These are phyloP conservation scores for Cytospora schulzeri DNA, from an alignment of 2,329 filamentous ascomycete species.

Conservation along the genomic window DNA sequence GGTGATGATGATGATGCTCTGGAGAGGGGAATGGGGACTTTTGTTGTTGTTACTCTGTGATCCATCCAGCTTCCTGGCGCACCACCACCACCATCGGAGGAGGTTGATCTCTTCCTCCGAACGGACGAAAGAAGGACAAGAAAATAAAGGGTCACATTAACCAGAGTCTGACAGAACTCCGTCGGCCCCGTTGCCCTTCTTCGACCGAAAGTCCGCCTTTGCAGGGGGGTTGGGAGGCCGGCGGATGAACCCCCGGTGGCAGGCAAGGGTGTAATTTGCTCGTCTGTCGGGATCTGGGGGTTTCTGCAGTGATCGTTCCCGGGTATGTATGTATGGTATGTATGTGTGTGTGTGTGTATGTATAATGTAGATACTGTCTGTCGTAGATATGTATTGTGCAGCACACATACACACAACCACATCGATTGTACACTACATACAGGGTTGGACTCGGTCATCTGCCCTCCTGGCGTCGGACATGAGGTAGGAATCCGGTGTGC, in stretches of 20 bases:
- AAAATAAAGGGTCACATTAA: too few species aligned
- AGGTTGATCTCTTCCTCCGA: neutral
- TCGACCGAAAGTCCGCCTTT: constrained; percentile 1
- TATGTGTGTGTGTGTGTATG: too few species aligned
- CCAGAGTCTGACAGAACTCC: too few species aligned
- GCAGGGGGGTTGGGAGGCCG: neutral
- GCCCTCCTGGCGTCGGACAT: neutral
- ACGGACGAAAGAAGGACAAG: neutral
- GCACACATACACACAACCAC: neutral
- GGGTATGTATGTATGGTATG: too few species aligned
- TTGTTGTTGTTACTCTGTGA: neutral
- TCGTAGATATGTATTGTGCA: too few species aligned
- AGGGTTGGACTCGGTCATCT: neutral
- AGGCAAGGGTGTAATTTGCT: neutral
- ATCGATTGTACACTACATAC: too few species aligned
- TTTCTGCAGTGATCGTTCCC: neutral
- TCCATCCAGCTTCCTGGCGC: too few species aligned
- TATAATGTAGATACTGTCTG: too few species aligned
- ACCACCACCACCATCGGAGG: neutral
- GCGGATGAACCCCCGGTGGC: constrained; percentile 11
- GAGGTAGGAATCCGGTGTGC: neutral
- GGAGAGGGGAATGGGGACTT: neutral
- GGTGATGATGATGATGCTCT: too few species aligned
- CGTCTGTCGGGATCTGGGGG: neutral
- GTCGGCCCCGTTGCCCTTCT: constrained; percentile 3